Conservation (phyloP, 345 rosid genomes). For the Lagerstroemia speciosa region DNA sequence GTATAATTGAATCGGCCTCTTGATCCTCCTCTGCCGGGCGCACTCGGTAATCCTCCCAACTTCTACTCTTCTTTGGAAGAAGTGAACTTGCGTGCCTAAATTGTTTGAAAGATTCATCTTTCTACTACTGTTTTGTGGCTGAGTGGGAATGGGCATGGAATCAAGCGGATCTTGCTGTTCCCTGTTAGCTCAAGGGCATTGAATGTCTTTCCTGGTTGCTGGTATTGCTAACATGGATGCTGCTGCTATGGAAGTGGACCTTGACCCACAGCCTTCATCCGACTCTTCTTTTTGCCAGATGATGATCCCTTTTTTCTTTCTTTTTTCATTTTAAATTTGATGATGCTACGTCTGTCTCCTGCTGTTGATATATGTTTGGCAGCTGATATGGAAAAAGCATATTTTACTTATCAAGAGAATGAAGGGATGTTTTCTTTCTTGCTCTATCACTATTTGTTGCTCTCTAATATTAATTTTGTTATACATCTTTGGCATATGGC, state of each 20-base stretch:
- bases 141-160: not conserved
- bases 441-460: not conserved
- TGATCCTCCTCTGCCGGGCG: too few species aligned
- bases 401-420: not conserved
- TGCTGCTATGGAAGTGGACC: not conserved
- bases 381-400: too few species aligned
- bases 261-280: constrained; percentile 4
- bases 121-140: not conserved
- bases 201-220: not conserved
- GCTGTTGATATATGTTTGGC: not conserved
- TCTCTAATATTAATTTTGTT: not conserved
- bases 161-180: not conserved
- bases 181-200: not conserved
- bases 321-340: not conserved
- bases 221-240: constrained; percentile 2
- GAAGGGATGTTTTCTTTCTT: not conserved
- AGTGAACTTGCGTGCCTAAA: too few species aligned
- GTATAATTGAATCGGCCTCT: too few species aligned
- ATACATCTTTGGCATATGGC: constrained; percentile 20
- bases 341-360: not conserved
- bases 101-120: not conserved
- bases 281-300: constrained; percentile 25
- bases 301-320: constrained; percentile 2
- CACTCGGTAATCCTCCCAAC: too few species aligned
- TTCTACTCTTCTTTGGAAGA: too few species aligned